Base-by-base conservation (phyloP, 805 yeast species). In the Jamesozyma piceae region DNA sequence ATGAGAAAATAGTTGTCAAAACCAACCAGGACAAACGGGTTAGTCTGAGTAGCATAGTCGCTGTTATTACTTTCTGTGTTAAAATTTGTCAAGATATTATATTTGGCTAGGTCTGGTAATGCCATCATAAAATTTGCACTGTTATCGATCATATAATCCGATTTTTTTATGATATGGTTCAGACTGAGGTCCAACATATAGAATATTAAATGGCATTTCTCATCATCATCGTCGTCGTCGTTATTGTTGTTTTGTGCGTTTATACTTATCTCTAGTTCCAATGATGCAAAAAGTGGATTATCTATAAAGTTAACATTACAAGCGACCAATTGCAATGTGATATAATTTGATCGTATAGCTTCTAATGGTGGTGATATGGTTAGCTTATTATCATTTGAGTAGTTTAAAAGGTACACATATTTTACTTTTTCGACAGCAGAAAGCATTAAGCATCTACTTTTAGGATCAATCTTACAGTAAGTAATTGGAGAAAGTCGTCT, bases 111-210 rank as follows among this genome's bases (percentile, higher is more conserved):
- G 37, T 53, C 84, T 0, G 96, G 95, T 14, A 88, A 67, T 0
- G 80, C 67, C n/a, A 86, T 47, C 5, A 89, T 46, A 42, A 73
- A 66, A 47, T 70, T 75, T 1, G 89, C 66, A 1, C 70, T 45
- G 2, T 39, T 29, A 9, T 53, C 47, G 5, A 60, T 6, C 47
- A 56, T 34, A 60, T 71, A n/a, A 72, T 55, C 62, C 63, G 70
- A 49, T 39, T 69, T 70, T 43, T 72, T 73, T 1, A 82, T 69
- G 2, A 89, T 74, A 56, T 82, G 83, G 54, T 89, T 89, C 37
- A 90, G 65, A 1, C 97, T 96, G 33, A 85, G 71, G 58, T 92
- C 97, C 21, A 89, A 64, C 54, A 86, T 90, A 63, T 90, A 90
- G 57, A 75, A 82, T 3, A 76, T 73, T 41, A 90, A 65, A 24